phyloP scores from a whole-genome alignment of 129 eudicot genomes.

The Escallonia rubra region DNA sequence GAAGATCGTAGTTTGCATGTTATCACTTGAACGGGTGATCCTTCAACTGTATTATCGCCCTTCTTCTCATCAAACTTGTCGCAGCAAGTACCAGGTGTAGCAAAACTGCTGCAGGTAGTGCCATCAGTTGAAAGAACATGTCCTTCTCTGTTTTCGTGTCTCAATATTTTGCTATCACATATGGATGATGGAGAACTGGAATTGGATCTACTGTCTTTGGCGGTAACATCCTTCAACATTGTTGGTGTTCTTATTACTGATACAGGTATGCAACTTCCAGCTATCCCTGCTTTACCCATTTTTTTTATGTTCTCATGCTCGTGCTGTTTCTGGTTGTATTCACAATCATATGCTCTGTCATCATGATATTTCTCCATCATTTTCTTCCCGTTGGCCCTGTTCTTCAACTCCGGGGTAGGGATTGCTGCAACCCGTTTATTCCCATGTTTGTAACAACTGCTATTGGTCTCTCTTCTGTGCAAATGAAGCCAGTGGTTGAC shows the following conservation, averaged over 20 bases:
- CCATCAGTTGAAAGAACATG: conserved; percentile 24
- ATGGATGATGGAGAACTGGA: conserved; percentile 5
- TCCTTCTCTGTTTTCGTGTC: not conserved
- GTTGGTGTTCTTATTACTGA: not conserved
- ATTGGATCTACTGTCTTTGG: conserved; percentile 14
- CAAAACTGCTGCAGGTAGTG: conserved; percentile 12
- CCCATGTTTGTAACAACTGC: not conserved
- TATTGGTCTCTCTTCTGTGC: not conserved
- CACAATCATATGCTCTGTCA: not conserved
- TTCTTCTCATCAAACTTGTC: conserved; percentile 13
- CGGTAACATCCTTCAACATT: conserved; percentile 3
- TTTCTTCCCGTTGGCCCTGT: conserved; percentile 2
- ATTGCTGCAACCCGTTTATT: conserved; percentile 23
- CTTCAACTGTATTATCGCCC: conserved; percentile 5
- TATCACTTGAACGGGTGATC: conserved; percentile 8
- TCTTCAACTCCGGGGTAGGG: conserved; percentile 18
- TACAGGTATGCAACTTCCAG: not conserved
- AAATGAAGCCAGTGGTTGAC: conserved; percentile 13
- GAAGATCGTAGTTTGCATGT: conserved; percentile 3
- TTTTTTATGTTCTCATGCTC: not conserved
- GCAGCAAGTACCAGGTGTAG: conserved; percentile 12
- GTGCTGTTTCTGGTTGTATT: conserved; percentile 2
- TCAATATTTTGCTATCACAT: conserved; percentile 6
- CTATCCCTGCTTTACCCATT: too few species aligned
- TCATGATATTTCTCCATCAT: not conserved